phyloP scores from a whole-genome alignment of 1,139 yeast species.

The Saccharomyces hybrid region DNA sequence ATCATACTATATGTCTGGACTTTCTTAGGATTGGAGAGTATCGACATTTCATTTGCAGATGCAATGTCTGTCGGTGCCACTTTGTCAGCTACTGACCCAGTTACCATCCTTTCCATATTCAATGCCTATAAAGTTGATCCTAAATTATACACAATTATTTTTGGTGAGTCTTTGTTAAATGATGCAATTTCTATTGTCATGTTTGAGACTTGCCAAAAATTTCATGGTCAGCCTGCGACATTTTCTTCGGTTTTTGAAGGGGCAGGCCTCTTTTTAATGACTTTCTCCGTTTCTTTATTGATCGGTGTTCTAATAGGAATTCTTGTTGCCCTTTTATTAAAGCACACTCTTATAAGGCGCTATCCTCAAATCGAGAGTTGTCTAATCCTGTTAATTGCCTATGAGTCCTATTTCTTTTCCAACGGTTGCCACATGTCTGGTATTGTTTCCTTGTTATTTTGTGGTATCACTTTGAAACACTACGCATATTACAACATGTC shows the following conservation, averaged over 20 bases:
- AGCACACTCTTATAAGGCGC: slow-evolving; percentile 87
- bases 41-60: slow-evolving; percentile 84
- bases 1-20: slow-evolving; percentile 84
- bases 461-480: slow-evolving; percentile 94
- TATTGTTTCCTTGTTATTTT: slow-evolving; percentile 85
- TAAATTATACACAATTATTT: slow-evolving; percentile 87
- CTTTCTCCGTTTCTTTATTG: slow-evolving; percentile 81
- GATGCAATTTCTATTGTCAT: slow-evolving; percentile 98
- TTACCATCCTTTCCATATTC: slow-evolving; percentile 93
- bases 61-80: slow-evolving; percentile 98
- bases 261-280: slow-evolving; percentile 85
- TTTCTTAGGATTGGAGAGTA: slow-evolving; percentile 79
- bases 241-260: slow-evolving; percentile 84
- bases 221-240: slow-evolving; percentile 77
- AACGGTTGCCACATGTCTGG: slow-evolving; percentile 99
- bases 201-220: slow-evolving; percentile 97
- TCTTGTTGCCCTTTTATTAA: slow-evolving; percentile 77
- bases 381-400: slow-evolving; percentile 80
- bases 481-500: slow-evolving; percentile 98
- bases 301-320: slow-evolving; percentile 88
- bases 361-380: slow-evolving; percentile 97
- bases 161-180: slow-evolving; percentile 90
- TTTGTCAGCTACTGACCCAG: slow-evolving; percentile 96
- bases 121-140: slow-evolving; percentile 98
- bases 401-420: slow-evolving; percentile 93